phyloP scores from a whole-genome alignment of 805 yeast species.

The Wickerhamomyces kurtzmanii region DNA sequence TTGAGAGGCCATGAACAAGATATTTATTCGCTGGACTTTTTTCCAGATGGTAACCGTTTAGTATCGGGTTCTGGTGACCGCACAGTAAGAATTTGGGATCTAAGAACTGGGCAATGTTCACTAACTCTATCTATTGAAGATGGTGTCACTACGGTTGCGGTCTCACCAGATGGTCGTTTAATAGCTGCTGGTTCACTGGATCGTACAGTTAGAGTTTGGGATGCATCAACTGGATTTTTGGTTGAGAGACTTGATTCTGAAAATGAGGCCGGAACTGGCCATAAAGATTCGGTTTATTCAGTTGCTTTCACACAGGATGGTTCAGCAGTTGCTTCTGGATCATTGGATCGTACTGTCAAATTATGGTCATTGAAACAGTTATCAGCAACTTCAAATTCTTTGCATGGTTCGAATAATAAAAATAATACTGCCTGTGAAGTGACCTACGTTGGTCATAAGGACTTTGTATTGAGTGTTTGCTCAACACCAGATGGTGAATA shows the following conservation, averaged over 20 bases:
- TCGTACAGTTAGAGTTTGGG: conserved; percentile 95
- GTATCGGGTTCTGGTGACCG: conserved; percentile 96
- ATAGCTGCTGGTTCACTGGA: conserved; percentile 97
- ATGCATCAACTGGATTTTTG: conserved; percentile 81
- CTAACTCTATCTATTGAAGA: conserved; percentile 88
- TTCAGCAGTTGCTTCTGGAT: conserved; percentile 86
- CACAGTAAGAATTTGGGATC: conserved; percentile 94
- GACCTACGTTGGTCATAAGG: conserved; percentile 93
- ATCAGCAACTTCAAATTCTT: conserved; percentile 28
- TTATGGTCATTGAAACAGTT: conserved; percentile 80
- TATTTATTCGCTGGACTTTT: conserved; percentile 89
- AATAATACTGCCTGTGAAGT: conserved; percentile 64
- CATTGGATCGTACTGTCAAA: conserved; percentile 91
- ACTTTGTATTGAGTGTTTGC: conserved; percentile 89
- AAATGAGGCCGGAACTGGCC: conserved; percentile 83
- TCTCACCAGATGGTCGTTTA: conserved; percentile 87
- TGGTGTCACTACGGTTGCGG: conserved; percentile 97
- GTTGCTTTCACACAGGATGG: conserved; percentile 92
- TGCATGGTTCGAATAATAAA: conserved; percentile 23
- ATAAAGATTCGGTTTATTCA: conserved; percentile 90
- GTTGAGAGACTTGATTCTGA: conserved; percentile 91
- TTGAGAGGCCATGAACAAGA: conserved; percentile 96
- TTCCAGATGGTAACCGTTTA: conserved; percentile 87
- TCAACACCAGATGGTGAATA: conserved; percentile 89
- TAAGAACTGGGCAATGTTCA: conserved; percentile 80